Evolutionary conservation across 306 rosid genomes (phyloP).

Genomic region (Lathyrus tuberosus): DNA sequence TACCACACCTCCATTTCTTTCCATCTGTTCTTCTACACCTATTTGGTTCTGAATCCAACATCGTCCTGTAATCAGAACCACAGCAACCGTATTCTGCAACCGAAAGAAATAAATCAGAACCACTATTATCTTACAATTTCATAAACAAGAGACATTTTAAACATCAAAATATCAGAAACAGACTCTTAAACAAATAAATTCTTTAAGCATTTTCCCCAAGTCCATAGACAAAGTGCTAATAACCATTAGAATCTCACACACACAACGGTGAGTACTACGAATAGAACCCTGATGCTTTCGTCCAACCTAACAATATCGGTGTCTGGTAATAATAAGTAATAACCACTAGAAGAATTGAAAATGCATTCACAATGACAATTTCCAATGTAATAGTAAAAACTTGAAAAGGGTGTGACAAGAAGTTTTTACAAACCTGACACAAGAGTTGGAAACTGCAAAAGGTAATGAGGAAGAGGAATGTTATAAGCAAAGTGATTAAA

Average conservation of each 20-base stretch:
- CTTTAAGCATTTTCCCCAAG: neutral
- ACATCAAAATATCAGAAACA: neutral
- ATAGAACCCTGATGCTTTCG: too few species aligned
- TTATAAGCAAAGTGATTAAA: conserved; percentile 55
- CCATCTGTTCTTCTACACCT: conserved; percentile 97
- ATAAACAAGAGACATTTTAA: conserved; percentile 5
- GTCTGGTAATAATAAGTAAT: too few species aligned
- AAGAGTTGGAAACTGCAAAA: conserved; percentile 53
- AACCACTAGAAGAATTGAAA: neutral
- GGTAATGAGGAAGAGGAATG: conserved; percentile 58
- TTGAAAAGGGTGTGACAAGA: neutral
- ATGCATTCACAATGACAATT: neutral
- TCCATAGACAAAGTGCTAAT: too few species aligned
- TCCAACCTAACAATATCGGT: too few species aligned
- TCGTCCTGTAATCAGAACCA: conserved; percentile 46
- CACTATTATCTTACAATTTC: conserved; percentile 29
- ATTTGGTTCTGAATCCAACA: conserved; percentile 65
- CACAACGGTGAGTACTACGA: too few species aligned
- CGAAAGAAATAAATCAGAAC: conserved; percentile 32
- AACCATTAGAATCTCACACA: too few species aligned
- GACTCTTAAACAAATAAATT: neutral
- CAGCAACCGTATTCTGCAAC: conserved; percentile 42
- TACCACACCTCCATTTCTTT: conserved; percentile 88
- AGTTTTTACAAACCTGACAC: conserved; percentile 43
- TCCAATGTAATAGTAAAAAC: neutral